phyloP scores from a whole-genome alignment of 2,329 filamentous ascomycete species.

The Colletotrichum melonis region DNA sequence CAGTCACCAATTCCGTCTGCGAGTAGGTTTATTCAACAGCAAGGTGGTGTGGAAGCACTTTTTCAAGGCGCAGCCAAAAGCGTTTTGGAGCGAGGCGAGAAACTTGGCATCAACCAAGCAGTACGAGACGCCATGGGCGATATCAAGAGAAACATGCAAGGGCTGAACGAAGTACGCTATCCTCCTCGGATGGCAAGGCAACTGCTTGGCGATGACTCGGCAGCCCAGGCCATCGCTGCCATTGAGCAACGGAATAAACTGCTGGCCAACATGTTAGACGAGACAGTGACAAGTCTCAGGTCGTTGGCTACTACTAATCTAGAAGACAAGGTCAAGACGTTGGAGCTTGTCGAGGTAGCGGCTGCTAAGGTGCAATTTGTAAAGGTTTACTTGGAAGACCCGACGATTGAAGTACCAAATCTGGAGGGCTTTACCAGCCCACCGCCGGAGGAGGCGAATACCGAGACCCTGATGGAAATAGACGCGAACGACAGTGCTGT shows the following conservation, averaged over 20 bases:
- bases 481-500: slow-evolving; percentile 6
- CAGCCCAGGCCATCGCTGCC: slow-evolving; percentile 53
- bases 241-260: slow-evolving; percentile 75
- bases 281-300: slow-evolving; percentile 73
- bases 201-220: slow-evolving; percentile 48
- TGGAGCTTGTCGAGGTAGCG: slow-evolving; percentile 68
- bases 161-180: slow-evolving; percentile 68
- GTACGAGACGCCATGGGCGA: slow-evolving; percentile 86
- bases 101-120: slow-evolving; percentile 82
- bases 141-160: slow-evolving; percentile 80
- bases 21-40: slow-evolving; percentile 64
- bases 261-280: slow-evolving; percentile 75
- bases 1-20: slow-evolving; percentile 60
- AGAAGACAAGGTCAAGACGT: slow-evolving; percentile 59
- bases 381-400: slow-evolving; percentile 70
- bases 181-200: slow-evolving; percentile 51
- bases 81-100: slow-evolving; percentile 78
- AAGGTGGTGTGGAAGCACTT: slow-evolving; percentile 73
- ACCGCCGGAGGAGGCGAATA: slow-evolving; percentile 6
- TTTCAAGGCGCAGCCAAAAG: slow-evolving; percentile 82
- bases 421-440: slow-evolving; percentile 26
- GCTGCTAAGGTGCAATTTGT: slow-evolving; percentile 74
- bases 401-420: slow-evolving; percentile 62
- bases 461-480: slow-evolving; percentile 24
- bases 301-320: slow-evolving; percentile 63